Conservation (phyloP, 192 early-diverging fungal genomes). For the Gryganskiella cystojenkinii region DNA sequence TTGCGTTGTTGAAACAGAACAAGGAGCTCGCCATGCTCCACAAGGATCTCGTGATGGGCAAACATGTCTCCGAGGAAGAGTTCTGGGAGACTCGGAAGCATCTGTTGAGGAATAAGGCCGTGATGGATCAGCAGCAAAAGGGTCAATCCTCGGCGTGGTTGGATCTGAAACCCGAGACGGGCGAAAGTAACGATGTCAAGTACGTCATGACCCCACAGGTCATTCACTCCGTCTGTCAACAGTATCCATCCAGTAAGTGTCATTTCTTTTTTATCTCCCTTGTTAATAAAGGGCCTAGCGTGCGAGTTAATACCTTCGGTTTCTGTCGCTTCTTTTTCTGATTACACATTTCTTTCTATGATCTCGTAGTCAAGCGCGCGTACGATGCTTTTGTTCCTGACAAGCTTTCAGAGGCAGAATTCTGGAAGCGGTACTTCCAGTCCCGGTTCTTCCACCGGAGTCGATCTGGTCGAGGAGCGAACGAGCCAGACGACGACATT, state of each 20-base stretch:
- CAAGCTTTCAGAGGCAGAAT: slow-evolving; percentile 78
- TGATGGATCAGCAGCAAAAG: slow-evolving; percentile 77
- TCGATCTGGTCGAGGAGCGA: slow-evolving; percentile 61
- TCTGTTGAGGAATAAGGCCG: slow-evolving; percentile 77
- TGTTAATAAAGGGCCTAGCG: background rate
- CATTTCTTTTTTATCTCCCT: background rate
- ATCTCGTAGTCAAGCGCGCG: slow-evolving; percentile 74
- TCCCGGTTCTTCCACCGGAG: slow-evolving; percentile 91
- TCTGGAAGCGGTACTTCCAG: slow-evolving; percentile 89
- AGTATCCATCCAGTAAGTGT: slow-evolving; percentile 80
- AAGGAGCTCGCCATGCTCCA: slow-evolving; percentile 77
- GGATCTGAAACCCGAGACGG: slow-evolving; percentile 69
- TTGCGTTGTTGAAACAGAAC: slow-evolving; percentile 73
- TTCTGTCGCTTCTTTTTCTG: background rate
- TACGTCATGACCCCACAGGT: slow-evolving; percentile 91
- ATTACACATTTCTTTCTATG: background rate
- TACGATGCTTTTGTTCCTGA: slow-evolving; percentile 87
- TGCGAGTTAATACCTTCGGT: background rate
- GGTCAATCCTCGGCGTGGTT: slow-evolving; percentile 83
- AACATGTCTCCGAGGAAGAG: slow-evolving; percentile 88
- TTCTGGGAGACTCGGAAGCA: slow-evolving; percentile 92
- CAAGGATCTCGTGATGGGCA: slow-evolving; percentile 78
- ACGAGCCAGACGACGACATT: slow-evolving; percentile 71
- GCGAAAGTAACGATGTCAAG: slow-evolving; percentile 83
- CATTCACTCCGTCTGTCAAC: slow-evolving; percentile 88